A percentile compares a stretch with the other conserved stretches of the same genome.
phyloP scores from a whole-genome alignment of 2,329 filamentous ascomycete genomes.

The Dothideomycetes sp. region DNA sequence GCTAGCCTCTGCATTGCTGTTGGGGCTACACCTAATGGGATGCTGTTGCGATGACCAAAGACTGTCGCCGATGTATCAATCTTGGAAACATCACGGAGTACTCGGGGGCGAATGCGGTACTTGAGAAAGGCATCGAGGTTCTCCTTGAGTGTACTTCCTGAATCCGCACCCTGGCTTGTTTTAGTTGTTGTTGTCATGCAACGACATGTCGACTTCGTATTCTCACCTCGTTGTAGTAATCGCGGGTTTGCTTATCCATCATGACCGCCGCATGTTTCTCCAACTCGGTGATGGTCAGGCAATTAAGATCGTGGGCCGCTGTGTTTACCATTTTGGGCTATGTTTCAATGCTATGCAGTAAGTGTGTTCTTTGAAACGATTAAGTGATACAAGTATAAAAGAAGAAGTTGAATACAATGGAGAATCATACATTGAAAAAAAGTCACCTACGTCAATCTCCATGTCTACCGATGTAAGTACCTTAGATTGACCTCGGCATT shows the following conservation, averaged over 20 bases:
- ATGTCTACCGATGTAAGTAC: not conserved
- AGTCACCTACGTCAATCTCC: slow-evolving; percentile 8
- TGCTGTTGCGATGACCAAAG: slow-evolving; percentile 35
- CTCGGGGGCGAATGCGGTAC: slow-evolving; percentile 33
- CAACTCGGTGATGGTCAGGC: slow-evolving; percentile 35
- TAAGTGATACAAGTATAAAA: not conserved
- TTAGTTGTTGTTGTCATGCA: too few relatives aligned
- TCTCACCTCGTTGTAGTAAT: slow-evolving; percentile 30
- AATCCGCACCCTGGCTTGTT: slow-evolving; percentile 23
- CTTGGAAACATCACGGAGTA: slow-evolving; percentile 32
- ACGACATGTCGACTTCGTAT: not conserved
- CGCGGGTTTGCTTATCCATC: slow-evolving; percentile 32
- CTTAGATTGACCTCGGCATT: slow-evolving; percentile 5
- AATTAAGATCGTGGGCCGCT: slow-evolving; percentile 29
- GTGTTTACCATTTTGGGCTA: not conserved
- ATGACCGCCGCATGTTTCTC: slow-evolving; percentile 28
- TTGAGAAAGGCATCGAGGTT: slow-evolving; percentile 45
- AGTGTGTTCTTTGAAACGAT: not conserved
- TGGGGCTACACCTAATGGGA: slow-evolving; percentile 47
- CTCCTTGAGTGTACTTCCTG: slow-evolving; percentile 33
- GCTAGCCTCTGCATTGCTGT: slow-evolving; percentile 46
- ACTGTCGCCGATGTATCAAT: slow-evolving; percentile 36
- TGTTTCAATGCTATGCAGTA: not conserved
- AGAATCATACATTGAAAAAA: too few relatives aligned
- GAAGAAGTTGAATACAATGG: not conserved